phyloP scores from a whole-genome alignment of 139 green algal genomes.

The Micractinium conductrix region DNA sequence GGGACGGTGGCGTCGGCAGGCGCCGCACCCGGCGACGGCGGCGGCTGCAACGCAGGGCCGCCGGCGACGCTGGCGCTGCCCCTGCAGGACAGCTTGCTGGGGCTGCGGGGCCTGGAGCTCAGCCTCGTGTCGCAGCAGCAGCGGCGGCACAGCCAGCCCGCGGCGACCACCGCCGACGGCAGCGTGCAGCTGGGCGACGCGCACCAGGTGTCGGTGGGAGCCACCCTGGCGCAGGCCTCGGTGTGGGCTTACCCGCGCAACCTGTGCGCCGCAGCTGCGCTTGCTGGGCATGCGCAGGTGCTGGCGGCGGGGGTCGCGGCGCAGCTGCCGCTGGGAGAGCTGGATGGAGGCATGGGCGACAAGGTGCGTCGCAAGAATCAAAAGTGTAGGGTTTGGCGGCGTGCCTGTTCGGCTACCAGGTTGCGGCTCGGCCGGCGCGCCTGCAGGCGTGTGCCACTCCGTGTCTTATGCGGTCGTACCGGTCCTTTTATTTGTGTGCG shows the following conservation, averaged over 20 bases:
- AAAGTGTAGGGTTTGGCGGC: no score
- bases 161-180: slow-evolving; percentile 3
- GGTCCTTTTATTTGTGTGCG: no score
- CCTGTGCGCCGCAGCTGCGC: slow-evolving; percentile 27
- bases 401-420: no score
- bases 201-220: slow-evolving; percentile 8
- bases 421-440: no score
- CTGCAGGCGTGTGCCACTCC: no score
- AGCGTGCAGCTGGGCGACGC: slow-evolving; percentile 7
- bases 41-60: not conserved
- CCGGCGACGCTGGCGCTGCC: not conserved
- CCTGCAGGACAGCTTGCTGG: slow-evolving; percentile 10
- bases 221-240: slow-evolving; percentile 31
- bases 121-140: slow-evolving; percentile 18
- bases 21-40: not conserved
- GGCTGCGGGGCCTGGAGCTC: not conserved
- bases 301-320: not conserved
- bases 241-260: slow-evolving; percentile 44
- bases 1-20: not conserved
- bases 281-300: slow-evolving; percentile 1
- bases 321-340: not conserved
- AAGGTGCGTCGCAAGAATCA: no score
- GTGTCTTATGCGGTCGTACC: no score
- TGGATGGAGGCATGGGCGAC: not conserved
- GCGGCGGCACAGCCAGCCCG: slow-evolving; percentile 21